These are phyloP conservation scores for Kalanchoe fedtschenkoi DNA, from an alignment of 164 flowering plant genomes.

Conservation along the genomic window DNA sequence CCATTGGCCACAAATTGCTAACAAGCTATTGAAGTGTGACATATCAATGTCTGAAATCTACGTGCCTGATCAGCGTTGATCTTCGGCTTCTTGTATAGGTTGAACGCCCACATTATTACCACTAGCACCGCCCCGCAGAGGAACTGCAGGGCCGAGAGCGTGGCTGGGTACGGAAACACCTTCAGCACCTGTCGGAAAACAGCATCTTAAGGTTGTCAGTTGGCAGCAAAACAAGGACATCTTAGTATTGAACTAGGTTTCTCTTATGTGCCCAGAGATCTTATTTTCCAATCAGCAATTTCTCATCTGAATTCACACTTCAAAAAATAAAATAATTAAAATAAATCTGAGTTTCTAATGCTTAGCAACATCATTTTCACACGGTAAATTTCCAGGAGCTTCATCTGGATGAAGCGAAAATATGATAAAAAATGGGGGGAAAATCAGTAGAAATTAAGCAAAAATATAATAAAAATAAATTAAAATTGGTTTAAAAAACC, in stretches of 20 bases:
- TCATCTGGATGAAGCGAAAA: not conserved
- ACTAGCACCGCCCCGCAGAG: slow-evolving; percentile 51
- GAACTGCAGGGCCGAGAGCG: slow-evolving; percentile 51
- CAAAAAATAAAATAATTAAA: not conserved
- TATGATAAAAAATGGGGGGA: not conserved
- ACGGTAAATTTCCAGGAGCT: not conserved
- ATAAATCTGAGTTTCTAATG: not conserved
- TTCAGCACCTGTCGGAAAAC: slow-evolving; percentile 53
- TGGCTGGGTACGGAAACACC: slow-evolving; percentile 51
- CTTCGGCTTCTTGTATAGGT: slow-evolving; percentile 61
- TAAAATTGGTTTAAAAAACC: slow-evolving; percentile 20
- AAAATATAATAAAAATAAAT: not conserved
- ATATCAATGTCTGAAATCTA: too few relatives aligned
- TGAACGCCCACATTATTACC: slow-evolving; percentile 54
- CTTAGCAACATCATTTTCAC: not conserved
- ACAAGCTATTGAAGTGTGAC: not conserved
- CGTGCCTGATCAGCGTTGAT: slow-evolving; percentile 50
- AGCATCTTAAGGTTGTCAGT: not conserved
- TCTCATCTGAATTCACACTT: not conserved
- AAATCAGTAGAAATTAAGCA: not conserved
- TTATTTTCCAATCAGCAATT: not conserved
- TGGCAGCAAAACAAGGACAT: not conserved
- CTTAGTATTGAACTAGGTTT: too few relatives aligned
- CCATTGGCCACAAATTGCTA: not conserved
- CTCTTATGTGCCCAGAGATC: too few relatives aligned